Conservation (phyloP, 257 asterid species). For the Fraxinus quadrangulata region DNA sequence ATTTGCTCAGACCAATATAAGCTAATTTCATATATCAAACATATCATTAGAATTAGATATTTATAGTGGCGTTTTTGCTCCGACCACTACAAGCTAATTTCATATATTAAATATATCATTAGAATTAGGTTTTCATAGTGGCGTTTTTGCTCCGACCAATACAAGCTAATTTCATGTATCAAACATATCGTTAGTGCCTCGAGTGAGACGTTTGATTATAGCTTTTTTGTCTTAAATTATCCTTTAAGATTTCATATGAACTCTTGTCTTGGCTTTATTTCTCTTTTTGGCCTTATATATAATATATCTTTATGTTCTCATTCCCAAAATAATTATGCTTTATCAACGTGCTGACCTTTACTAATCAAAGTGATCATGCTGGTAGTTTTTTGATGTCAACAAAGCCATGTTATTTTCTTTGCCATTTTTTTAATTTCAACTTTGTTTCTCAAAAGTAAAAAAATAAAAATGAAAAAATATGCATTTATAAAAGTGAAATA, state of each 20-base stretch:
- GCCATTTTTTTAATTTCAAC: conserved; percentile 15
- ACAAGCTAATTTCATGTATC: background rate
- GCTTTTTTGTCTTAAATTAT: background rate
- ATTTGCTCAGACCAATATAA: too few species aligned
- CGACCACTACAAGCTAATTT: too few species aligned
- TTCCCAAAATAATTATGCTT: conserved; percentile 18
- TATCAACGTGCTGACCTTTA: conserved; percentile 11
- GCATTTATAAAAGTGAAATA: conserved; percentile 24
- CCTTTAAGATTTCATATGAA: background rate
- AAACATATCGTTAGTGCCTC: background rate
- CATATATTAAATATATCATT: too few species aligned
- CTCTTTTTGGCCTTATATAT: conserved; percentile 23
- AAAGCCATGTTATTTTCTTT: conserved; percentile 6
- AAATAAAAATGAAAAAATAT: background rate
- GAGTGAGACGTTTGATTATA: background rate
- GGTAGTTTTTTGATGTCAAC: conserved; percentile 18
- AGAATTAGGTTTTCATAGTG: too few species aligned
- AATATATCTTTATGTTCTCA: background rate
- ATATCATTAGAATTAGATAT: too few species aligned
- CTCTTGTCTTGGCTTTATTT: conserved; percentile 22
- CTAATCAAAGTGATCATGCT: background rate
- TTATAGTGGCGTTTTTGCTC: too few species aligned
- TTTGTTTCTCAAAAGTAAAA: background rate
- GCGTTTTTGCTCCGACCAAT: too few species aligned
- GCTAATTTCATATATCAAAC: too few species aligned